Conservation (phyloP, 2,329 filamentous ascomycete genomes). For the Sarocladium brachiariae region DNA sequence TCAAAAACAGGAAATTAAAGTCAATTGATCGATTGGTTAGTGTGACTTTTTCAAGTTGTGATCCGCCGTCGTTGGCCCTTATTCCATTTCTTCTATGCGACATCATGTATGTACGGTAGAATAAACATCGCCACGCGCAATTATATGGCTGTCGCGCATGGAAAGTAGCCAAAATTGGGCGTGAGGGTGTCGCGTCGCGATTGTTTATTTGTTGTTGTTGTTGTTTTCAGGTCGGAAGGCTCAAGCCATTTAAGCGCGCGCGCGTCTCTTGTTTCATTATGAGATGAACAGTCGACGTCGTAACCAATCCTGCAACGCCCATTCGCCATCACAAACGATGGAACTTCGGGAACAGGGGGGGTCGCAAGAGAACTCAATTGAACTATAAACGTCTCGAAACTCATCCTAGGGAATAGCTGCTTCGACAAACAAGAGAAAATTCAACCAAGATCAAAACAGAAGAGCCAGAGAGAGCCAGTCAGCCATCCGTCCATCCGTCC, state of each 20-base stretch:
- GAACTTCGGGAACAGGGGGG: neutral
- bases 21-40: slow-evolving; percentile 3
- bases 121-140: neutral
- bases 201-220: slow-evolving; percentile 7
- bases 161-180: no score
- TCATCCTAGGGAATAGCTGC: neutral
- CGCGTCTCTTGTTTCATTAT: slow-evolving; percentile 5
- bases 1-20: slow-evolving; percentile 7
- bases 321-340: neutral
- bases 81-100: no score
- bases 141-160: neutral
- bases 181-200: neutral
- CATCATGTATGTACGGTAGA: no score
- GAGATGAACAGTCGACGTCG: neutral
- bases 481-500: neutral
- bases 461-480: neutral
- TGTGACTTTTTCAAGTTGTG: neutral
- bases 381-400: neutral
- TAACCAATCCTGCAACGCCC: neutral
- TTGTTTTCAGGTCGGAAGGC: neutral
- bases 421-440: neutral
- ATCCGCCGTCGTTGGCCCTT: no score
- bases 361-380: neutral
- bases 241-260: neutral
- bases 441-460: neutral